Evolutionary conservation across 495 filamentous ascomycete species (phyloP).

Genomic region (Halenospora varia): DNA sequence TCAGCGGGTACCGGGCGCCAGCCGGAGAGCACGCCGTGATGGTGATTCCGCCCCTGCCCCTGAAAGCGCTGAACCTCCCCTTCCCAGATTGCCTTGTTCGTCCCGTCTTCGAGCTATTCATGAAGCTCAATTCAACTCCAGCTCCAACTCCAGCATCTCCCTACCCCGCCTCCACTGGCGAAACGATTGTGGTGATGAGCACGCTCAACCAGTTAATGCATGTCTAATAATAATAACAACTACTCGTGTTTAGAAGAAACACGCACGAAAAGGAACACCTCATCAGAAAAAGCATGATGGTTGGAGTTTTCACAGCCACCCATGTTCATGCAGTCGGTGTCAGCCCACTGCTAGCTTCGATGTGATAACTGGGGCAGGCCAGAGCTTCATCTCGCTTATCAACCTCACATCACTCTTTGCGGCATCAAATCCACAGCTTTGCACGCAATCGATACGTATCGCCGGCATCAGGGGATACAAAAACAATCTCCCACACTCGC

Average conservation of each 20-base stretch:
- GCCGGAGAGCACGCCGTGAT: too few species aligned
- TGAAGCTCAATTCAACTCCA: too few species aligned
- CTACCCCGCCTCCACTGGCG: neutral
- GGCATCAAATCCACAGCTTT: neutral
- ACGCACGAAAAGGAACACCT: neutral
- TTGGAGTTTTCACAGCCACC: neutral
- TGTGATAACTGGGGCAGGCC: too few species aligned
- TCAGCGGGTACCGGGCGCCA: too few species aligned
- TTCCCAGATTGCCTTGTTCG: too few species aligned
- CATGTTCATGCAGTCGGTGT: neutral
- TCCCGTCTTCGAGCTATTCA: too few species aligned
- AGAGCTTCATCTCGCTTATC: neutral
- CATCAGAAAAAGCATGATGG: neutral
- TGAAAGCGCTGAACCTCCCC: too few species aligned
- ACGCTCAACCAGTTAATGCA: neutral
- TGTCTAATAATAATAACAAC: neutral
- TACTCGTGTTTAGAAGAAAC: neutral
- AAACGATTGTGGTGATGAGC: neutral
- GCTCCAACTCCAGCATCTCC: too few species aligned
- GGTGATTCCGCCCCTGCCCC: too few species aligned
- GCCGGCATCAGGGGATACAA: neutral
- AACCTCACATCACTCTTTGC: neutral
- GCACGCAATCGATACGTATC: neutral
- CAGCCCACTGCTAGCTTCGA: neutral
- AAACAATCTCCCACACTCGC: neutral